Conservation (phyloP, 1,284 basidiomycete species). For the Heliocybe sulcata region DNA sequence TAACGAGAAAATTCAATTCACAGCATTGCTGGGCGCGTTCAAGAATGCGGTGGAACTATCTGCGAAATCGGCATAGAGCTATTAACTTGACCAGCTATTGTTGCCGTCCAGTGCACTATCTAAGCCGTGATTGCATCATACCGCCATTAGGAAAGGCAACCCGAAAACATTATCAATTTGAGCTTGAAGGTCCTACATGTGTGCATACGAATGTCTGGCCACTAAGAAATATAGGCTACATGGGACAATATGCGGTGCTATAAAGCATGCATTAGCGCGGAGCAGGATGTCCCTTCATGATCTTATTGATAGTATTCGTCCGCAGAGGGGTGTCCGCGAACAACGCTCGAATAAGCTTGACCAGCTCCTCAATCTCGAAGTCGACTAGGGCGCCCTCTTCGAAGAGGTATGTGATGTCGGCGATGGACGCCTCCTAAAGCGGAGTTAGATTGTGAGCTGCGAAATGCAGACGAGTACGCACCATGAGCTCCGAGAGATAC, state of each 20-base stretch:
- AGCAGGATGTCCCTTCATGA: slow-evolving; percentile 53
- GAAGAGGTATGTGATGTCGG: slow-evolving; percentile 90
- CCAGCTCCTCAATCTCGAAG: slow-evolving; percentile 82
- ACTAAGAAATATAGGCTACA: background rate
- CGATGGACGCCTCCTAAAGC: slow-evolving; percentile 81
- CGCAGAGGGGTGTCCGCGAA: slow-evolving; percentile 89
- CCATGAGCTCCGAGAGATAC: slow-evolving; percentile 86
- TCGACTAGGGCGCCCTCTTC: slow-evolving; percentile 90
- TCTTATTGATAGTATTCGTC: slow-evolving; percentile 70
- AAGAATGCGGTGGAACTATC: slow-evolving; percentile 86
- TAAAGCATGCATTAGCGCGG: background rate
- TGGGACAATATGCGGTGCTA: background rate
- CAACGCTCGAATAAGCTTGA: slow-evolving; percentile 75
- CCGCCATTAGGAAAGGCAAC: no score
- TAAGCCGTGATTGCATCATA: no score
- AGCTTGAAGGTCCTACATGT: background rate
- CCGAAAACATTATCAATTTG: background rate
- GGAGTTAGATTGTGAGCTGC: no score
- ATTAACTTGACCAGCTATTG: no score
- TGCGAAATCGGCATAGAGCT: slow-evolving; percentile 20
- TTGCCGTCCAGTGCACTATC: no score
- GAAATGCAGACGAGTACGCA: slow-evolving; percentile 29
- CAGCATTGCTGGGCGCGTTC: slow-evolving; percentile 88
- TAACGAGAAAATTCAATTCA: slow-evolving; percentile 92
- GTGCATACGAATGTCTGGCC: background rate